These are phyloP conservation scores for Kwoniella shandongensis DNA, from an alignment of 768 basidiomycete species.

Conservation along the genomic window DNA sequence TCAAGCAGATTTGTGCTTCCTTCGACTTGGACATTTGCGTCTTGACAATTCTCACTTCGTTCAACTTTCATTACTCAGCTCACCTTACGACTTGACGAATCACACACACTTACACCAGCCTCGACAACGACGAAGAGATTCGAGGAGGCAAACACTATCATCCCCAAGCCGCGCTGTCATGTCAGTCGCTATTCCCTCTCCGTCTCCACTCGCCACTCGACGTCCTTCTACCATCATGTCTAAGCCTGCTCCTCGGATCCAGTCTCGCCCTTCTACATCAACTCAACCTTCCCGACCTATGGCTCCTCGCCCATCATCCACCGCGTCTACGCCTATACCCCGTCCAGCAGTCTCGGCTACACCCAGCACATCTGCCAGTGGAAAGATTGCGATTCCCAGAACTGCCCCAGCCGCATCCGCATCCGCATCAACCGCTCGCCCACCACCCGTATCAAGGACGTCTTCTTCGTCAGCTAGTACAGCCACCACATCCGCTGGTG, in stretches of 20 bases:
- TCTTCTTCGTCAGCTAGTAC: slow-evolving; percentile 4
- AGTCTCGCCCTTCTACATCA: slow-evolving; percentile 15
- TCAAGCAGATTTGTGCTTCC: no score
- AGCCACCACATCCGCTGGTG: slow-evolving; percentile 2
- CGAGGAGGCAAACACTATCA: no score
- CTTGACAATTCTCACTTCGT: no score
- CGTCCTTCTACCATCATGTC: slow-evolving; percentile 18
- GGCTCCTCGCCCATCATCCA: slow-evolving; percentile 3
- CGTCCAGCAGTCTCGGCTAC: not conserved
- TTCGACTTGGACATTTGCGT: no score
- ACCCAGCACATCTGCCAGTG: not conserved
- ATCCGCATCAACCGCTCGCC: slow-evolving; percentile 1
- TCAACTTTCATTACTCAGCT: no score
- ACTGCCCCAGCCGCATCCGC: not conserved
- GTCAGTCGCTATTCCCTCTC: slow-evolving; percentile 20
- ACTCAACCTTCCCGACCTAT: slow-evolving; percentile 11
- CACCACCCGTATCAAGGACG: not conserved
- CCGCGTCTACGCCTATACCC: slow-evolving; percentile 5
- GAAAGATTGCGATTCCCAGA: not conserved
- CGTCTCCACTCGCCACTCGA: slow-evolving; percentile 21
- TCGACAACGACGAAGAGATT: not conserved
- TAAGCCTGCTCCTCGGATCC: slow-evolving; percentile 11
- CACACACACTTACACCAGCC: not conserved
- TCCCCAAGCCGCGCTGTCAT: no score
- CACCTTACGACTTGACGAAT: no score